Conservation (phyloP, 495 filamentous ascomycete genomes). For the Penicillium herquei region DNA sequence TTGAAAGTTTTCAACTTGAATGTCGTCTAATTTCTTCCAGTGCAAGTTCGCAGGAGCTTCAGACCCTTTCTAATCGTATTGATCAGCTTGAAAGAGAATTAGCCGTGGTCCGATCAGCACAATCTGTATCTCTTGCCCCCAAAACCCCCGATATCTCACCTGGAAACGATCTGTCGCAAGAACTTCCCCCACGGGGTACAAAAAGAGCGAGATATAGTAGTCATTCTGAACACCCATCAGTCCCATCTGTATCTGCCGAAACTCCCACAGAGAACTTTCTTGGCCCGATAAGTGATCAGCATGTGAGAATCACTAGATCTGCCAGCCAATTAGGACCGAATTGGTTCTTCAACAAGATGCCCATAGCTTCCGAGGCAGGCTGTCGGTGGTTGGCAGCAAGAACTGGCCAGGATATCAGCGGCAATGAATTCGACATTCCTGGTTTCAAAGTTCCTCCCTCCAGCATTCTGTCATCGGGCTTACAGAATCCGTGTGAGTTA, state of each 20-base stretch:
- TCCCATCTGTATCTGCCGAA: neutral
- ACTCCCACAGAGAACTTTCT: neutral
- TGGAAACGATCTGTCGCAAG: neutral
- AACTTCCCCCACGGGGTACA: too few species aligned
- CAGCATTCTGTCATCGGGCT: neutral
- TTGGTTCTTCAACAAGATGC: constrained; percentile 22
- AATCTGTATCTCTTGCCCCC: neutral
- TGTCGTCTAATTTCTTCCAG: neutral
- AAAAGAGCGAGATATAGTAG: too few species aligned
- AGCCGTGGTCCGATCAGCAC: neutral
- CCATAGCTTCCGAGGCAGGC: constrained; percentile 14
- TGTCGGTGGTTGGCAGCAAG: constrained; percentile 13
- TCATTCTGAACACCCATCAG: neutral
- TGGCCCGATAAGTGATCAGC: neutral
- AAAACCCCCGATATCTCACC: neutral
- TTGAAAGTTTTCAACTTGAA: neutral
- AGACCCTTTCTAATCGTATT: constrained; percentile 8
- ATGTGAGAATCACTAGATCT: neutral
- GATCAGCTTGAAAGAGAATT: constrained; percentile 10
- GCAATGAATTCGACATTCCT: constrained; percentile 10
- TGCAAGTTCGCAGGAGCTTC: constrained; percentile 1
- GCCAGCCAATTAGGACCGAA: constrained; percentile 16
- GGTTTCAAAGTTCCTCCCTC: neutral
- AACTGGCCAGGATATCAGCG: constrained; percentile 11
- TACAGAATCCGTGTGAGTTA: constrained; percentile 7